Evolutionary conservation across 495 filamentous ascomycete genomes (phyloP), one percentile per base, ranked within the genome.

Genomic region (Daldinia childiae): DNA sequence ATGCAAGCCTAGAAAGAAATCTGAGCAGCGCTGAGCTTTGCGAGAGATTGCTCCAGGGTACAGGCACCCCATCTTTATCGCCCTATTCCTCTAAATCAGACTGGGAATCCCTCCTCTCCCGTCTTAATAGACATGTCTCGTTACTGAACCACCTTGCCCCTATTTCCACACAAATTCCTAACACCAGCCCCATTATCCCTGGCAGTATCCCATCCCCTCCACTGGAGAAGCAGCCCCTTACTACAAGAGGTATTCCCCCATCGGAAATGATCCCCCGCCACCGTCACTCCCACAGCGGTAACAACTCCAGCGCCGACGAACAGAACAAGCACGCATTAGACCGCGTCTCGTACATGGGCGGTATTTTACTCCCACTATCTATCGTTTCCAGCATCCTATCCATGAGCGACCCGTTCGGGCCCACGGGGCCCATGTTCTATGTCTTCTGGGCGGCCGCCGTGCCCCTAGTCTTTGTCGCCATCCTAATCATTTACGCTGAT

Each of bases 331-430:
- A 78, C 21, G 76, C 76, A 6, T 72, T 82, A 6, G 79, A 82
- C 74, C 80, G 81, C 7, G 75, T 83, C 5, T 73, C 74, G 21
- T 83, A 83, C 71, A 73, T 83, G 57, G 81, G 79, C 66, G 81
- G 81, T 0, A 67, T 83, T 2, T 74, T 83, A 6, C 73, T 83
- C 6, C 81, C 81, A 5, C 64, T 83, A 7, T 77, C 80, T 32
- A 75, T 83, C 51, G 77, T 82, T 6, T 81, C 79, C 0, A 71
- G 79, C n/a, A 77, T 83, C 58, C 75, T 82, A 8, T 78, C 78
- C 0, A 83, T 83, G 79, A 78, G 74, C 36, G 80, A 82, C 36
- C 69, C 73, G 19, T 83, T 76, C 62, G 74, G 73, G 9, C 80
- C 81, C 0, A 70, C 68, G 38, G 77, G 75, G 3, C 12, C 43